phyloP scores from a whole-genome alignment of 768 basidiomycete species.

The Boletellus ananiceps region DNA sequence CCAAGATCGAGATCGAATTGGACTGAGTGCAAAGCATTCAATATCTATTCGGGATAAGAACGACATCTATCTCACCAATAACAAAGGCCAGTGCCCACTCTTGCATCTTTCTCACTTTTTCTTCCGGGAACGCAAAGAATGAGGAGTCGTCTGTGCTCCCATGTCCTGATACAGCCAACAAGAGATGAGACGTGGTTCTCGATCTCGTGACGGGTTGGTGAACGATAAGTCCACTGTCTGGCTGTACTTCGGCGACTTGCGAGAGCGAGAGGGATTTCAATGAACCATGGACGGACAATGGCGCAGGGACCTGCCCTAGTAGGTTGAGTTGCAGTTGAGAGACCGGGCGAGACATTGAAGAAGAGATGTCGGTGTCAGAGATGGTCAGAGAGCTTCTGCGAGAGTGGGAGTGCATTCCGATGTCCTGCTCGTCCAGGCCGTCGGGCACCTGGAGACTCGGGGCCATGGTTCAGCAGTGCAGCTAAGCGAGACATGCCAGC shows the following conservation, averaged over 20 bases:
- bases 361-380: constrained; percentile 25
- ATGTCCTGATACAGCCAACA: constrained; percentile 27
- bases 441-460: constrained; percentile 9
- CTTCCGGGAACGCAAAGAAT: constrained; percentile 44
- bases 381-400: constrained; percentile 20
- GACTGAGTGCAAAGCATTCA: constrained; percentile 39
- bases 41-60: background rate
- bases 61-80: constrained; percentile 46
- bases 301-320: background rate
- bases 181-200: constrained; percentile 41
- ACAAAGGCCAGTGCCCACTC: constrained; percentile 67
- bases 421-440: constrained; percentile 28
- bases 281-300: background rate
- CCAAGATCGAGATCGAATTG: constrained; percentile 89
- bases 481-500: too few species aligned
- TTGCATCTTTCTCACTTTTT: constrained; percentile 46
- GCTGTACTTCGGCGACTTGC: constrained; percentile 20
- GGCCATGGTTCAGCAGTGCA: constrained; percentile 6
- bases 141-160: constrained; percentile 36
- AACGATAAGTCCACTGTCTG: constrained; percentile 8
- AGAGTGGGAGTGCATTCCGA: constrained; percentile 22
- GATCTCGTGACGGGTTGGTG: constrained; percentile 39
- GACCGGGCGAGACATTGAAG: constrained; percentile 12
- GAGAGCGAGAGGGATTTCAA: constrained; percentile 35
- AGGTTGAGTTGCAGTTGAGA: constrained; percentile 15